phyloP scores from a whole-genome alignment of 257 asterid genomes.

The Plantago elongata region DNA sequence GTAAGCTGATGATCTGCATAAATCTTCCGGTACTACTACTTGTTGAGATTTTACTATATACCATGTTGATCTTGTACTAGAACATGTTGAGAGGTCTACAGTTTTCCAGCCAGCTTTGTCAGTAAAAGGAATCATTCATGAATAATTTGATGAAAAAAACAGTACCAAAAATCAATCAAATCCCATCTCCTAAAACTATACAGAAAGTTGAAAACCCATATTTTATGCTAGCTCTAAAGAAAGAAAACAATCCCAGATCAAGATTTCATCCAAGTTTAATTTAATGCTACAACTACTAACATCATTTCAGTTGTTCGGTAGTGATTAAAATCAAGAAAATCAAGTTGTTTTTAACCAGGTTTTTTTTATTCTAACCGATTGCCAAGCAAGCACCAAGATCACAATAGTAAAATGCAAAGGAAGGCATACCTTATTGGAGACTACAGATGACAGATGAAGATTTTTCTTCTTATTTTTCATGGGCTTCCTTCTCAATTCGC shows the following conservation, averaged over 20 bases:
- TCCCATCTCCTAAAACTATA: slow-evolving; percentile 6
- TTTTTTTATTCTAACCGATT: too few relatives aligned
- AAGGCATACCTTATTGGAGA: slow-evolving; percentile 39
- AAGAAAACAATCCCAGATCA: slow-evolving; percentile 8
- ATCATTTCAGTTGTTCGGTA: not conserved
- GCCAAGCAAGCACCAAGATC: not conserved
- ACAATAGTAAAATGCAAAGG: slow-evolving; percentile 11
- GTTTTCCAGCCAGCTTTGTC: slow-evolving; percentile 31
- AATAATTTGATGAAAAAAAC: not conserved
- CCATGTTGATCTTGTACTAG: slow-evolving; percentile 11
- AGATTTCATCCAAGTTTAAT: slow-evolving; percentile 22
- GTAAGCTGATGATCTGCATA: slow-evolving; percentile 20
- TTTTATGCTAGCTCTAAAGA: slow-evolving; percentile 39
- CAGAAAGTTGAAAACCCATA: slow-evolving; percentile 20
- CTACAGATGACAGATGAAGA: slow-evolving; percentile 8
- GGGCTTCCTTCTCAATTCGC: slow-evolving; percentile 30
- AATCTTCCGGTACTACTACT: not conserved
- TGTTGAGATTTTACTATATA: too few relatives aligned
- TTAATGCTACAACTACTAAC: slow-evolving; percentile 6
- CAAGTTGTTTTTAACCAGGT: too few relatives aligned
- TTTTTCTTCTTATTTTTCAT: slow-evolving; percentile 22
- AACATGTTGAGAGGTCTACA: slow-evolving; percentile 29
- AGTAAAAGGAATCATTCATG: not conserved
- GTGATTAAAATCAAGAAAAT: too few relatives aligned
- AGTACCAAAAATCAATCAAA: slow-evolving; percentile 8